phyloP scores from a whole-genome alignment of 768 basidiomycete genomes.

The Coprinellus aureogranulatus region DNA sequence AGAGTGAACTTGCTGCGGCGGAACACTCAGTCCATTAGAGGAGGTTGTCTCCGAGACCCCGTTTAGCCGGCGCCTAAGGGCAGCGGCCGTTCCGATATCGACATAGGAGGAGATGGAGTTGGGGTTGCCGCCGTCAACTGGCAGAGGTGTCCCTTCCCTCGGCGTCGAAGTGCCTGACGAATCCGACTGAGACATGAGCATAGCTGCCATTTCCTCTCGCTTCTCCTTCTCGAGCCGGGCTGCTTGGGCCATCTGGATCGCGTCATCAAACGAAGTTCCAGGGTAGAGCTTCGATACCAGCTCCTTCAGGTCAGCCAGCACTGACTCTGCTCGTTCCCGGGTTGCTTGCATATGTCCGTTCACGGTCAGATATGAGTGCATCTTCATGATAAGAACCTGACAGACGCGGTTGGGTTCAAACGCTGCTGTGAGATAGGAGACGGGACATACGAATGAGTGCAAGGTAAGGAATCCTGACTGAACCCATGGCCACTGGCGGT shows the following conservation, averaged over 20 bases:
- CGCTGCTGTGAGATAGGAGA: neutral
- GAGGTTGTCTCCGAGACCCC: neutral
- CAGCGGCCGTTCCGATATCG: neutral
- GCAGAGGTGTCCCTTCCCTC: neutral
- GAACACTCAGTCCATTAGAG: neutral
- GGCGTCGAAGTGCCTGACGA: neutral
- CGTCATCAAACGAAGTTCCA: neutral
- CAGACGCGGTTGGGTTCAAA: neutral
- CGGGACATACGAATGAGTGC: constrained; percentile 69
- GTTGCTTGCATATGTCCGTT: constrained; percentile 78
- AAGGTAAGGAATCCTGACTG: constrained; percentile 88
- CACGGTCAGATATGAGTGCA: constrained; percentile 89
- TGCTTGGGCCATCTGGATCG: neutral
- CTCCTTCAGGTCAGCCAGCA: constrained; percentile 44
- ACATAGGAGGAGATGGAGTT: neutral
- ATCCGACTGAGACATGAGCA: neutral
- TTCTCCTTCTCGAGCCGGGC: neutral
- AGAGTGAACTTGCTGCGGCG: neutral
- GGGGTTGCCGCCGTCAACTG: neutral
- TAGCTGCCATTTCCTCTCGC: neutral
- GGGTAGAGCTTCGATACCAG: neutral
- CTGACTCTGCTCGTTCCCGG: constrained; percentile 42
- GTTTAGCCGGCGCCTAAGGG: neutral
- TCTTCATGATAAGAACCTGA: constrained; percentile 88
- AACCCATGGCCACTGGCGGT: constrained; percentile 95